These are phyloP conservation scores for Fusarium udum DNA, from an alignment of 2,329 filamentous ascomycete species.

Conservation along the genomic window DNA sequence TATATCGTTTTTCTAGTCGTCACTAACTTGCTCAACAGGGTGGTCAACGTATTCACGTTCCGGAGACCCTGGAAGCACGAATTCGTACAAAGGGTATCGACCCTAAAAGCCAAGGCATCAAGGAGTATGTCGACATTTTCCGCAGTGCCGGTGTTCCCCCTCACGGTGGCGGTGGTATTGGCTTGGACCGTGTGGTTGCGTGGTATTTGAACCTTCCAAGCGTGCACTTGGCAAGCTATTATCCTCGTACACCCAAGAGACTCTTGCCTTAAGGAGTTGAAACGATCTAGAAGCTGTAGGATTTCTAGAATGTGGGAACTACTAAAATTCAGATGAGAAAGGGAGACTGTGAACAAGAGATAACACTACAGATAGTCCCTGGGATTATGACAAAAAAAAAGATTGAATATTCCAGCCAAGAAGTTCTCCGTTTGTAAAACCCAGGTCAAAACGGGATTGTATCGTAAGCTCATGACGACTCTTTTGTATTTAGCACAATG, in stretches of 20 bases:
- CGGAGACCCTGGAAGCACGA: conserved; percentile 77
- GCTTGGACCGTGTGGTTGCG: conserved; percentile 84
- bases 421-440: not conserved
- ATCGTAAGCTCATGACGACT: not conserved
- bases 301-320: not conserved
- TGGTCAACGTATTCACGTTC: conserved; percentile 89
- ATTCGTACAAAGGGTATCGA: conserved; percentile 85
- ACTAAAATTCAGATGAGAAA: conserved; percentile 8
- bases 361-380: not conserved
- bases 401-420: not conserved
- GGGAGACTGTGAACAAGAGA: not conserved
- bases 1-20: not conserved
- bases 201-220: conserved; percentile 69
- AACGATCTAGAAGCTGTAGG: not conserved
- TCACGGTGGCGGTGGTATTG: conserved; percentile 89
- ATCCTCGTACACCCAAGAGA: conserved; percentile 69
- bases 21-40: conserved; percentile 46
- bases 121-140: conserved; percentile 90
- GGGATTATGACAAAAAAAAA: not conserved
- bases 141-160: conserved; percentile 83
- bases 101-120: conserved; percentile 77
- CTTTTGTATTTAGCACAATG: not conserved
- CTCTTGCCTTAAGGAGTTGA: conserved; percentile 55
- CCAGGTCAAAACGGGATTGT: not conserved
- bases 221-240: conserved; percentile 67